Evolutionary conservation across 2,329 filamentous ascomycete genomes (phyloP).

Genomic region (Aspergillus proliferans): DNA sequence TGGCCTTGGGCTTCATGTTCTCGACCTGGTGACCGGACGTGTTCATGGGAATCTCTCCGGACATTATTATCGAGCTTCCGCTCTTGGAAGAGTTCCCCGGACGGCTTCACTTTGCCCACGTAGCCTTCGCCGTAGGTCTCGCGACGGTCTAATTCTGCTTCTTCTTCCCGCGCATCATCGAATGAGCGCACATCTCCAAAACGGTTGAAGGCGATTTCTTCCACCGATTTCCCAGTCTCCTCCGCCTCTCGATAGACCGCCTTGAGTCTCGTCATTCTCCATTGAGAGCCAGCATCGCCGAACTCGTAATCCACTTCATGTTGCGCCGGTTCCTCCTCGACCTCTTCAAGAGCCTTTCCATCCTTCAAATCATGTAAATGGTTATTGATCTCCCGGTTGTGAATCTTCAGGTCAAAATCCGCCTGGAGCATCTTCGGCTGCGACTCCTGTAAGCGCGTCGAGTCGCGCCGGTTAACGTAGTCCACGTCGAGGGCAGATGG

Average conservation of each 20-base stretch:
- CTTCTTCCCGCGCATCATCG: constrained; percentile 88
- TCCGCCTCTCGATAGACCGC: constrained; percentile 75
- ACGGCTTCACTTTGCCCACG: constrained; percentile 76
- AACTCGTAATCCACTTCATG: constrained; percentile 73
- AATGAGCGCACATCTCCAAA: constrained; percentile 79
- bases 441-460: constrained; percentile 44
- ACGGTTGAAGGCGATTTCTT: constrained; percentile 75
- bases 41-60: constrained; percentile 28
- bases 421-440: constrained; percentile 41
- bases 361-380: constrained; percentile 58
- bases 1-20: constrained; percentile 42
- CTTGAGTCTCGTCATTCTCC: constrained; percentile 94
- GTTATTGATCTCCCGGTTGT: constrained; percentile 74
- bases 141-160: constrained; percentile 78
- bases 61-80: constrained; percentile 58
- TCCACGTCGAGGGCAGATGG: constrained; percentile 78
- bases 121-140: constrained; percentile 80
- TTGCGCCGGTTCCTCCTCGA: constrained; percentile 49
- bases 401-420: constrained; percentile 65
- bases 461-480: constrained; percentile 60
- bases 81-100: constrained; percentile 77
- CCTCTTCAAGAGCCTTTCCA: constrained; percentile 49
- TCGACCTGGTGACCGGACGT: constrained; percentile 27
- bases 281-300: constrained; percentile 81
- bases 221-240: constrained; percentile 63